Evolutionary conservation across 129 eudicot genomes (phyloP), one percentile per base, ranked within the genome.

Genomic region (Solidago caesia): DNA sequence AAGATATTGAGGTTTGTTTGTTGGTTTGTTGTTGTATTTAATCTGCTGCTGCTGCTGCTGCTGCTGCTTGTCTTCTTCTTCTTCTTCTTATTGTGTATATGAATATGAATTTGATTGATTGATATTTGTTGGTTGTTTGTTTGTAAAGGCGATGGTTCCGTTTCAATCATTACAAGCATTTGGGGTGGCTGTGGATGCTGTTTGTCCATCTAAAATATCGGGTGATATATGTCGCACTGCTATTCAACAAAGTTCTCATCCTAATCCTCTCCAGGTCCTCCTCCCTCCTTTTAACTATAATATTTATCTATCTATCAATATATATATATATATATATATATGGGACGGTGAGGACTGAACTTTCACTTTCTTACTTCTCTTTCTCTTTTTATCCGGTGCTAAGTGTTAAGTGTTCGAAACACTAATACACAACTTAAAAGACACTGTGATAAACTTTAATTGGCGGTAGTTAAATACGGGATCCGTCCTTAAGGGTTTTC

Each of bases 211-310:
- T 39, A 95, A 91, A 84, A 91, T 85, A 55, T 75, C 92, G 7
- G 97, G 96, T 4, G 99, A 89, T 44, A 48, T 86, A 16, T 91
- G 97, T 80, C 97, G 90, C 72, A 95, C 99, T 61, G 97, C 96
- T 79, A 79, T 91, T 53, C 96, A 89, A 73, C 87, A 84, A 48
- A 0, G n/a, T n/a, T n/a, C n/a, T n/a, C n/a, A n/a, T n/a, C n/a
- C 0, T 47, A 73, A 79, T 73, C 13, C 57, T 44, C 90, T 81
- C 70, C 97, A 90, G 98, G 98, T 88, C 74, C 44, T 62, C 70
- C 7, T 5, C 2, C 2, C 15, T 15, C 63, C 57, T 51, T 0
- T 11, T 12, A 0, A 51, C 14, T 51, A 51, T 47, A 11, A 10
- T 15, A 10, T n/a, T n/a, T n/a, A n/a, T n/a, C n/a, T n/a, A n/a